These are phyloP conservation scores for Alloteropsis angusta DNA, from an alignment of 202 grass and related monocot species.

Conservation along the genomic window DNA sequence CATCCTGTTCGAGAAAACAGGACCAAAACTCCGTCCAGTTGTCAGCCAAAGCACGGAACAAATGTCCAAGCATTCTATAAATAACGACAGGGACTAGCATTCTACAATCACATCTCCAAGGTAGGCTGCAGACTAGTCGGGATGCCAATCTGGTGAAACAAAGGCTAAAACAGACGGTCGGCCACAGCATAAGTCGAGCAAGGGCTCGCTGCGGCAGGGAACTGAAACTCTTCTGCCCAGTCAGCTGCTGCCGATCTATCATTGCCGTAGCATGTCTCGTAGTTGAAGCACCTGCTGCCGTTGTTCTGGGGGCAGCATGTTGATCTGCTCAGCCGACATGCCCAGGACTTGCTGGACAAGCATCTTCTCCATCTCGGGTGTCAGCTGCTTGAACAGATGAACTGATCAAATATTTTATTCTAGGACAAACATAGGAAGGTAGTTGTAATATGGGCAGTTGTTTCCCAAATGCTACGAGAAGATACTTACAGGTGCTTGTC, in stretches of 20 bases:
- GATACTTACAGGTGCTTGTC: constrained; percentile 53
- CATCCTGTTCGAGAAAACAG: not conserved
- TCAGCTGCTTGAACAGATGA: constrained; percentile 51
- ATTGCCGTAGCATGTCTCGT: constrained; percentile 67
- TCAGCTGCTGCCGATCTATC: constrained; percentile 11
- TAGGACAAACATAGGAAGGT: not conserved
- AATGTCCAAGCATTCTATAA: not conserved
- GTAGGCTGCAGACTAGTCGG: not conserved
- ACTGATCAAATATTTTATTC: not conserved
- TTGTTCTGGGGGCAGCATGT: constrained; percentile 82
- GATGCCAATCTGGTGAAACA: not conserved
- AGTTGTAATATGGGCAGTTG: not conserved
- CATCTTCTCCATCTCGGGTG: constrained; percentile 81
- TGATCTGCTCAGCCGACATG: constrained; percentile 82
- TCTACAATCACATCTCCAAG: constrained; percentile 12
- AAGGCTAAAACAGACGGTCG: not conserved
- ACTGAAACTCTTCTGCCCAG: not conserved
- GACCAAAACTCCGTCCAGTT: not conserved
- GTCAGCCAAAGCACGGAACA: not conserved
- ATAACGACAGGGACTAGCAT: not conserved
- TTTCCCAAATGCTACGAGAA: not conserved
- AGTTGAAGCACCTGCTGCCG: constrained; percentile 90
- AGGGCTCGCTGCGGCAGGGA: not conserved
- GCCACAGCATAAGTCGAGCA: not conserved
- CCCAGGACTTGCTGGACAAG: constrained; percentile 86